Base-by-base conservation (phyloP, 768 basidiomycete species). In the Suillus decipiens region DNA sequence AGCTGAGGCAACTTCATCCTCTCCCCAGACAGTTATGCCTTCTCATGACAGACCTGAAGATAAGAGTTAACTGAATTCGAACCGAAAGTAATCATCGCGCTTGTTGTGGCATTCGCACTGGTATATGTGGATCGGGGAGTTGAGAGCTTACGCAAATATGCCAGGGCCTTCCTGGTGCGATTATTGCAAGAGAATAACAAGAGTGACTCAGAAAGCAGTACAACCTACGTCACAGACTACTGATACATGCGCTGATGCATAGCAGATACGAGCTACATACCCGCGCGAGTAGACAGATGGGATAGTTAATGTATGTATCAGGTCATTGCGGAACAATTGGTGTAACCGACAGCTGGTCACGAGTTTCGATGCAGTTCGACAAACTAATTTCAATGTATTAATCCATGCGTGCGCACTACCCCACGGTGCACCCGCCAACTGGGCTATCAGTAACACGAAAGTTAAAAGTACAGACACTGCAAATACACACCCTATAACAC, bases 381-480 rank as follows among this genome's bases (percentile, higher is more conserved):
- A 24, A 22, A 47, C 12, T 48, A 12, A 14, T 12, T 11, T 11
- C n/a, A 39, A 39, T 39, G 10, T 3, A 36, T 50, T 10, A 5
- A 57, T 31, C 59, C 53, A 61, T 28, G 48, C 24, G 11, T 58
- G 24, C 36, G n/a, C 60, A 24, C 37, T 58, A 11, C 60, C 60
- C 60, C 60, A 56, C 19, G 60, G 31, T 14, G 60, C 60, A 19
- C 48, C 48, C 4, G 37, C 60, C 11, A 60, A 22, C 50, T 60
- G 59, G n/a, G 74, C 47, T 36, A 73, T 53, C 31, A 75, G 66
- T 56, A 73, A 51, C 36, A 73, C 74, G 24, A 75, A 28, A 10
- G 67, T 66, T n/a, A 75, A 61, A 3, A 73, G 66, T 2, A 69
- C 72, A 12, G 74, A 67, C n/a, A 72, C 74, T 0, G 68, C 72